A percentile compares a stretch with the other conserved stretches of the same genome.
Conservation (phyloP, 2,329 filamentous ascomycete species). For the Achaetomium macrosporum region DNA sequence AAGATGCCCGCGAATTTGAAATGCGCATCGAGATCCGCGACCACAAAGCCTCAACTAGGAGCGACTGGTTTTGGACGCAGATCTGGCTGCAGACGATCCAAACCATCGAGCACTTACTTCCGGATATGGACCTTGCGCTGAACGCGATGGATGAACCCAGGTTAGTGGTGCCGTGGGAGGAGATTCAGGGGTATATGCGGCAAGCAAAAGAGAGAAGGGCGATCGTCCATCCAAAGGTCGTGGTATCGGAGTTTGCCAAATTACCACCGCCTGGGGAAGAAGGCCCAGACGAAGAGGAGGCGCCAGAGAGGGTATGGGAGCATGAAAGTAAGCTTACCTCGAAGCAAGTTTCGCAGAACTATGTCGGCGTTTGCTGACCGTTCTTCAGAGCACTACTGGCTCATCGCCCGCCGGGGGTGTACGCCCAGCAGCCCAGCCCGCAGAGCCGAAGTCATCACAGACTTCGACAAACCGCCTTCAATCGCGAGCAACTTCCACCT, state of each 20-base stretch:
- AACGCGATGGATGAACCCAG: slow-evolving; percentile 64
- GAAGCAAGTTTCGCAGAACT: background rate
- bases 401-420: slow-evolving; percentile 54
- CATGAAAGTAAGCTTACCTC: slow-evolving; percentile 32
- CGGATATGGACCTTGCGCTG: slow-evolving; percentile 62
- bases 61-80: slow-evolving; percentile 53
- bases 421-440: slow-evolving; percentile 57
- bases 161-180: slow-evolving; percentile 57
- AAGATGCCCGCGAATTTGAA: slow-evolving; percentile 49
- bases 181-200: slow-evolving; percentile 49
- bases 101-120: slow-evolving; percentile 49
- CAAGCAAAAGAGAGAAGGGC: slow-evolving; percentile 44
- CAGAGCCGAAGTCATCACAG: slow-evolving; percentile 36
- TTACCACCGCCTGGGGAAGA: slow-evolving; percentile 36
- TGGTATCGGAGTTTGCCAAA: slow-evolving; percentile 39
- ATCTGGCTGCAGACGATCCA: slow-evolving; percentile 51
- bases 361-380: background rate
- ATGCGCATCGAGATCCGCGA: slow-evolving; percentile 57
- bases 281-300: slow-evolving; percentile 31
- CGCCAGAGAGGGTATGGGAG: slow-evolving; percentile 44
- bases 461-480: slow-evolving; percentile 40
- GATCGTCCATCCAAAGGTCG: slow-evolving; percentile 39
- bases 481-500: slow-evolving; percentile 42
- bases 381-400: slow-evolving; percentile 42
- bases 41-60: slow-evolving; percentile 44